Base-by-base conservation (phyloP, 805 yeast species). In the Candida coleopterorum region DNA sequence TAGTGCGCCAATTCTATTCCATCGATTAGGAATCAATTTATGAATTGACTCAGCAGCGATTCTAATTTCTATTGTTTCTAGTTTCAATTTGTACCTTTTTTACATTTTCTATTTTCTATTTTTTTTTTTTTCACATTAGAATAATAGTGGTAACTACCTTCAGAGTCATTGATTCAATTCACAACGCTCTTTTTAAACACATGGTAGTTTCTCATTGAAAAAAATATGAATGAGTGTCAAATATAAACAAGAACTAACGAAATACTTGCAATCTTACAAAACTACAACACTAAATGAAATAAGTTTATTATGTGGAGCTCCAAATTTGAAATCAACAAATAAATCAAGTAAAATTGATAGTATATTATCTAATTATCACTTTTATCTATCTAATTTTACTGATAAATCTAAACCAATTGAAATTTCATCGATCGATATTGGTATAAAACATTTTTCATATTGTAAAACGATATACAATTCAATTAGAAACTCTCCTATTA, bases 361-460 rank as follows among this genome's bases (percentile, higher is more conserved):
- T 10, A 44, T 50, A 12, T 12, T 43, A 4, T 16, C 41, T n/a
- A 41, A 46, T 14, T 28, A 43, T 16, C 22, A 36, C 3, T 30
- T 45, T n/a, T 40, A 27, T 34, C 27, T 21, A 16, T 2, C 33
- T 32, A 16, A 33, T 25, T 25, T 25, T 11, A 11, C 29, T 15
- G 25, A 15, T 4, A 32, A 17, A 18, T 27, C 22, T 12, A 25
- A 20, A 14, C 18, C 26, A 6, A 12, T 12, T 11, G 29, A 29
- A 23, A 37, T 54, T 2, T 38, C 63, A 3, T 51, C 68, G 17
- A 50, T 67, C 7, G 73, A 67, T 40, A 55, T 67, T 9, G 73
- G 73, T 6, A 42, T 66, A 38, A 64, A 64, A 47, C 65, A 67
- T 49, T 64, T 67, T 41, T 55, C 69, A 7, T 64, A 56, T 39